Conservation (phyloP, 495 filamentous ascomycete genomes). For the Bathelium albidoporum region DNA sequence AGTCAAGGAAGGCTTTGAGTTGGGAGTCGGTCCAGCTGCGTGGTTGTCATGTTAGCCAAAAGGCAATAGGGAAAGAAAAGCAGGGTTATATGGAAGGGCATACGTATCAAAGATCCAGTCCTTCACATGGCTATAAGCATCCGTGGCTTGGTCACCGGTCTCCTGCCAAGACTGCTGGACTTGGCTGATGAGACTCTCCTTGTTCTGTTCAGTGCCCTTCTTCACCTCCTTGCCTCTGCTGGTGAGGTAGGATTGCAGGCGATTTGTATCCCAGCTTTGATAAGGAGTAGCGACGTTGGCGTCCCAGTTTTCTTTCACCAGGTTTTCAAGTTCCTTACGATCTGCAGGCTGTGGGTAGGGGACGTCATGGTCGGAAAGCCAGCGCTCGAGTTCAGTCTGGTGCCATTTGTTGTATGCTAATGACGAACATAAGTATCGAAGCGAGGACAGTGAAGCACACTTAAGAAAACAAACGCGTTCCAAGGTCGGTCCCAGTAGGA, state of each 20-base stretch:
- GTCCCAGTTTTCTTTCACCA: conserved; percentile 81
- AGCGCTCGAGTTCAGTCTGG: conserved; percentile 91
- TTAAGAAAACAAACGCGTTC: conserved; percentile 4
- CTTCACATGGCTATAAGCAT: conserved; percentile 59
- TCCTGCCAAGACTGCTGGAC: conserved; percentile 67
- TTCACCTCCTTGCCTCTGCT: conserved; percentile 58
- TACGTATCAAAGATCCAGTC: conserved; percentile 94
- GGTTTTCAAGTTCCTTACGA: conserved; percentile 43
- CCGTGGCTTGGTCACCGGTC: conserved; percentile 58
- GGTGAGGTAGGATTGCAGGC: conserved; percentile 55
- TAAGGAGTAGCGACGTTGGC: conserved; percentile 51
- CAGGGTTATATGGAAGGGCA: conserved; percentile 32
- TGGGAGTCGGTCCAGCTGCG: conserved; percentile 71
- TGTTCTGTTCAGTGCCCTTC: conserved; percentile 49
- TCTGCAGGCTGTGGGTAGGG: conserved; percentile 49
- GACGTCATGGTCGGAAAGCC: conserved; percentile 89
- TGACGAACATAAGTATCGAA: conserved; percentile 1
- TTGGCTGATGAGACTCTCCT: conserved; percentile 53
- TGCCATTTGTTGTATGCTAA: conserved; percentile 98
- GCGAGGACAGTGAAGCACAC: not conserved
- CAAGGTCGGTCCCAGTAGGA: not conserved
- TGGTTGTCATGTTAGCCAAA: conserved; percentile 21
- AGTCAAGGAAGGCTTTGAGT: conserved; percentile 86
- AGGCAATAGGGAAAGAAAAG: not conserved
- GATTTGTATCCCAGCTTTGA: conserved; percentile 56